These are phyloP conservation scores for Grigorovia humatica DNA, from an alignment of 805 yeast species.

Conservation along the genomic window DNA sequence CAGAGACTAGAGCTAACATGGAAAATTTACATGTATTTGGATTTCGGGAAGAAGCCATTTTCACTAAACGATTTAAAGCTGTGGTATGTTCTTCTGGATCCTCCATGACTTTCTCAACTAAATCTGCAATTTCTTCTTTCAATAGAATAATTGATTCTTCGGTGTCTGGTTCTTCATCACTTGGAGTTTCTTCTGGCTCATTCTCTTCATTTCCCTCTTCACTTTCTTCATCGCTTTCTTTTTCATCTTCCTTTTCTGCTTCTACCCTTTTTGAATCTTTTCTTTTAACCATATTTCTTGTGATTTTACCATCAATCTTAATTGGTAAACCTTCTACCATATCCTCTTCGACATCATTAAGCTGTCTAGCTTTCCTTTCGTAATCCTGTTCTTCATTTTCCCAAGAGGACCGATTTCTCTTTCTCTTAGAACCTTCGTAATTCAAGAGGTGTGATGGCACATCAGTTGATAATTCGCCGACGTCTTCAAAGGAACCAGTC, in stretches of 20 bases:
- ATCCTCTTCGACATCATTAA: conserved; percentile 32
- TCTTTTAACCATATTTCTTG: conserved; percentile 42
- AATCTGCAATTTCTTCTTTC: conserved; percentile 75
- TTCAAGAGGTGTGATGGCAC: conserved; percentile 5
- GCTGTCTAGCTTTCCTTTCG: conserved; percentile 58
- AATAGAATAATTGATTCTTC: conserved; percentile 47
- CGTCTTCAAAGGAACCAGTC: conserved; percentile 15
- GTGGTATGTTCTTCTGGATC: conserved; percentile 80
- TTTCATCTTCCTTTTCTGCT: conserved; percentile 17
- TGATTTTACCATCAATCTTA: conserved; percentile 63
- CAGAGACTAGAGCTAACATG: conserved; percentile 68
- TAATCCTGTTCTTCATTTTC: conserved; percentile 74
- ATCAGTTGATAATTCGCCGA: conserved; percentile 13
- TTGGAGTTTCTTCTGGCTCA: conserved; percentile 18
- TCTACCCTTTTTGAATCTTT: conserved; percentile 7
- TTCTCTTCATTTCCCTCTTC: conserved; percentile 22
- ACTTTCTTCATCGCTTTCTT: conserved; percentile 9
- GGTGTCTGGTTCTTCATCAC: conserved; percentile 35
- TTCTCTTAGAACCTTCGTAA: conserved; percentile 1
- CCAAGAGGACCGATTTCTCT: conserved; percentile 32
- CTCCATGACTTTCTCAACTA: conserved; percentile 69
- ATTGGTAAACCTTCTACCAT: conserved; percentile 70
- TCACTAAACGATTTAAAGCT: conserved; percentile 53
- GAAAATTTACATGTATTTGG: conserved; percentile 60
- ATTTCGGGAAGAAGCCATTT: conserved; percentile 60